These are phyloP conservation scores for Chlorencoelia australis DNA, from an alignment of 2,329 filamentous ascomycete genomes.

Conservation along the genomic window DNA sequence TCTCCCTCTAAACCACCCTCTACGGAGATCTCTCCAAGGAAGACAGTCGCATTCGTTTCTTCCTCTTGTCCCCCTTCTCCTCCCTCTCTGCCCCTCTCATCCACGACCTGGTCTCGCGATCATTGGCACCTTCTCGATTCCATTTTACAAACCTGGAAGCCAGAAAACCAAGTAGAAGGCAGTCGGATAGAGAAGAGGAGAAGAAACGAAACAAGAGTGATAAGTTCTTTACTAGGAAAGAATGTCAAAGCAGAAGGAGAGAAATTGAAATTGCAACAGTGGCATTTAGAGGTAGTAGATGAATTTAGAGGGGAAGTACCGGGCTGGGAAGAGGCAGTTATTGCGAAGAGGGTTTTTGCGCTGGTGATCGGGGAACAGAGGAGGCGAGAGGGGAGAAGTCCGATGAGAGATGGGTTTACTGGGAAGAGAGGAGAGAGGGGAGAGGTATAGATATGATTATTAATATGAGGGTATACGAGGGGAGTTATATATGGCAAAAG, in stretches of 20 bases:
- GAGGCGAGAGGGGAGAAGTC: slow-evolving; percentile 9
- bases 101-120: slow-evolving; percentile 21
- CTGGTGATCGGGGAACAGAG: slow-evolving; percentile 21
- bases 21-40: slow-evolving; percentile 14
- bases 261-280: slow-evolving; percentile 23
- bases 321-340: slow-evolving; percentile 26
- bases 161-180: slow-evolving; percentile 11
- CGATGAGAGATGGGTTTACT: not conserved
- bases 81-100: slow-evolving; percentile 13
- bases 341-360: slow-evolving; percentile 25
- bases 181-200: slow-evolving; percentile 8
- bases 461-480: not conserved
- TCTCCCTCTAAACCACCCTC: slow-evolving; percentile 20
- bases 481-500: slow-evolving; percentile 8
- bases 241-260: slow-evolving; percentile 14
- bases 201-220: slow-evolving; percentile 23
- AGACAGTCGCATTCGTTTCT: slow-evolving; percentile 25
- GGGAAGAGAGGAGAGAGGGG: slow-evolving; percentile 9
- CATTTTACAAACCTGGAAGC: slow-evolving; percentile 22
- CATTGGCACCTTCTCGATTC: slow-evolving; percentile 25
- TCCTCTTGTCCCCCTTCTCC: slow-evolving; percentile 21
- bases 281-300: slow-evolving; percentile 28
- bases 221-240: slow-evolving; percentile 24
- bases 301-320: slow-evolving; percentile 23
- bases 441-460: not conserved